Percentiles rank a stretch among this genome's conserved stretches.
These are phyloP conservation scores for Daldinia sp. DNA, from an alignment of 2,329 filamentous ascomycete species.

Conservation along the genomic window DNA sequence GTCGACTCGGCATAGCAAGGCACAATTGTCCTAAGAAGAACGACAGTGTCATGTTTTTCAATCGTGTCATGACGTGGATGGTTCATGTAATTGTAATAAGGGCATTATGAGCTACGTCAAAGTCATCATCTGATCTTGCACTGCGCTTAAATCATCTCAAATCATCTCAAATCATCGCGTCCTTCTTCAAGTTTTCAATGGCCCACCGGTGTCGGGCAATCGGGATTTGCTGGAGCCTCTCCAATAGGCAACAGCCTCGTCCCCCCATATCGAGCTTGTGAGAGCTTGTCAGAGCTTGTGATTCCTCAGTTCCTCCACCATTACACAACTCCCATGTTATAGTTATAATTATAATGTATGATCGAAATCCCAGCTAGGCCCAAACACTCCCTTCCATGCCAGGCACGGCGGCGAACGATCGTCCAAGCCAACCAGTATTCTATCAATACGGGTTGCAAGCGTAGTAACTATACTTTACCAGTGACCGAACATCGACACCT, in stretches of 20 bases:
- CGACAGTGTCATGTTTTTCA: conserved; percentile 1
- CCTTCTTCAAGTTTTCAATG: neutral
- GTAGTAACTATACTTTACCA: conserved; percentile 18
- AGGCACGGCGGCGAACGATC: conserved; percentile 13
- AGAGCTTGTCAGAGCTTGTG: conserved; percentile 17
- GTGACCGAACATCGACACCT: conserved; percentile 8
- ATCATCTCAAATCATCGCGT: conserved; percentile 2
- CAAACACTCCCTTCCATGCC: conserved; percentile 33
- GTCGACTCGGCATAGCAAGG: conserved; percentile 6
- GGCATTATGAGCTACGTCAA: conserved; percentile 15
- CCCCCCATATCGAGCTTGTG: conserved; percentile 16
- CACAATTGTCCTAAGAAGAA: neutral
- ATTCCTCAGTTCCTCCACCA: conserved; percentile 3
- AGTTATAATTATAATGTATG: conserved; percentile 2
- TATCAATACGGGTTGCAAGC: conserved; percentile 1
- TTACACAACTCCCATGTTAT: conserved; percentile 18
- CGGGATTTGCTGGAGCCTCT: conserved; percentile 17
- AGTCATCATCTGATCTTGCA: conserved; percentile 23
- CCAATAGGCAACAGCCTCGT: conserved; percentile 19
- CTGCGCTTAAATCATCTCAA: conserved; percentile 4
- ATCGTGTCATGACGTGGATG: conserved; percentile 27
- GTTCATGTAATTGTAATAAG: conserved; percentile 16
- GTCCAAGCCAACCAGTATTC: neutral
- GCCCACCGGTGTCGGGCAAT: neutral
- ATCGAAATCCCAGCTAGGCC: conserved; percentile 13